A percentile compares a stretch with the other conserved stretches of the same genome.
Conservation (phyloP, 306 rosid genomes). For the Sicyos edulis region DNA sequence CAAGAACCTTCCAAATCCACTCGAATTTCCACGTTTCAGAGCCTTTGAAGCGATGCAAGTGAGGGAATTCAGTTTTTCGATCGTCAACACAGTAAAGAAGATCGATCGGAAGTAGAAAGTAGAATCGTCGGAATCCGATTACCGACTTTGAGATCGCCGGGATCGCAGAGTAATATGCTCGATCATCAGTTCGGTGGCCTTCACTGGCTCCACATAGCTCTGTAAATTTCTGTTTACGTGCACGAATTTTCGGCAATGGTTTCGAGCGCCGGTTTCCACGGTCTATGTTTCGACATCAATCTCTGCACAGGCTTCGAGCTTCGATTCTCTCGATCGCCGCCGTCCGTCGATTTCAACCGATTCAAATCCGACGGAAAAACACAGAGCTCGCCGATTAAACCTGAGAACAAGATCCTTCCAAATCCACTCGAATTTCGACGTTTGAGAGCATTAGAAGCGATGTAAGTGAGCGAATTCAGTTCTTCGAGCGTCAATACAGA, state of each 20-base stretch:
- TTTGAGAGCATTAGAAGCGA: conserved; percentile 53
- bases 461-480: conserved; percentile 50
- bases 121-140: no score
- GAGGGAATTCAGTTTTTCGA: no score
- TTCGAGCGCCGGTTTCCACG: conserved; percentile 86
- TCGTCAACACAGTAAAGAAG: no score
- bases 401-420: conserved; percentile 57
- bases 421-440: conserved; percentile 43
- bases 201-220: no score
- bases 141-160: no score
- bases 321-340: conserved; percentile 12
- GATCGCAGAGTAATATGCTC: no score
- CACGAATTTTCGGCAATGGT: conserved; percentile 67
- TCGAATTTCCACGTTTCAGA: no score
- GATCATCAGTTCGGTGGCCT: background rate
- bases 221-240: background rate
- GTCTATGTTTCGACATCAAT: conserved; percentile 57
- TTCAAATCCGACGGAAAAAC: conserved; percentile 49
- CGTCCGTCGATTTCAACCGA: conserved; percentile 22
- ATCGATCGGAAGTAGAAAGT: no score
- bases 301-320: conserved; percentile 32
- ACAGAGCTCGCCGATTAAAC: conserved; percentile 44
- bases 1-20: no score
- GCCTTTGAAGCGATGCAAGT: no score
- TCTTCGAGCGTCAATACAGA: conserved; percentile 77